Base-by-base conservation (phyloP, 805 yeast genomes). In the Candida schatavii region DNA sequence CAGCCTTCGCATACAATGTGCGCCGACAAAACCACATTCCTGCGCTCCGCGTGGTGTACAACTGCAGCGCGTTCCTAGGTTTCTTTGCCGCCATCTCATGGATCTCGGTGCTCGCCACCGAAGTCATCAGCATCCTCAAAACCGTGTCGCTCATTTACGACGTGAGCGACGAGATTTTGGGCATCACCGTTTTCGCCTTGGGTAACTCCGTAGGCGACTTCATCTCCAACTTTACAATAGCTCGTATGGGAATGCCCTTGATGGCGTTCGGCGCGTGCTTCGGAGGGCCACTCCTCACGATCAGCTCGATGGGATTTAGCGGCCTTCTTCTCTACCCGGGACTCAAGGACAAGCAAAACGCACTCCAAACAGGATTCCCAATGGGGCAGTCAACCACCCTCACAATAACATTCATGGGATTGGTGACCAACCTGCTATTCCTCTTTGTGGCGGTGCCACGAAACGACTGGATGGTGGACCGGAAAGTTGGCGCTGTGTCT, bases 211-310 rank as follows among this genome's bases (percentile, higher is more conserved):
- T 86, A 5, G 97, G 98, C 4, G 99, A 91, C 56, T 66, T 90
- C 36, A 81, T 90, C 1, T 84, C 97, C 0, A 88, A 91, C 51
- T 59, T 84, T 27, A 84, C 95, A 0, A 78, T 91, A 20, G 89
- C 96, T 0, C 69, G 69, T 43, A 76, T 87, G 73, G 96, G 96
- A 0, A 81, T 79, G 64, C 87, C 96, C 0, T 73, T 85, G 35
- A 85, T 91, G 85, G 97, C 97, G 0, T 69, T 93, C n/a, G 86
- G 93, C 22, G 97, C 97, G 0, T 90, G 98, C 55, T 85, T 90
- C 59, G 98, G 97, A 0, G 88, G 97, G 1, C 98, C 98, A 0
- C 63, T 91, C 43, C 59, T 93, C 32, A 84, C 89, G 40, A 66
- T 93, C 9, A 70, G 90, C 30, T 95, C 97, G 0, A 65, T 91